Conservation (phyloP, 192 early-diverging fungal genomes). For the Backusella westeae region DNA sequence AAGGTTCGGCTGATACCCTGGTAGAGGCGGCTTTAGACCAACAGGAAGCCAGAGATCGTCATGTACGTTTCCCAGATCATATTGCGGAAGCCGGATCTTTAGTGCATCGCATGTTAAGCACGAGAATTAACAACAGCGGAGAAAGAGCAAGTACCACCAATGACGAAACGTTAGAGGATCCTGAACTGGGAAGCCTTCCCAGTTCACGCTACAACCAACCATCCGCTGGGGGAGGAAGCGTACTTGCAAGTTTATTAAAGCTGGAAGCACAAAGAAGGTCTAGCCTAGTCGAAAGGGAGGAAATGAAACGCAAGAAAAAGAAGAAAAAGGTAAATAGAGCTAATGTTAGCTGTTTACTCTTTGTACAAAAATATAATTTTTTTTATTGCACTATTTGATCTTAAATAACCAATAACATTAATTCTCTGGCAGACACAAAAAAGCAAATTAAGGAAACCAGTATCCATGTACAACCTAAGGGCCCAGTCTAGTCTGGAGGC, state of each 20-base stretch:
- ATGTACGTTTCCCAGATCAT: conserved; percentile 31
- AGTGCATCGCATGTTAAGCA: conserved; percentile 27
- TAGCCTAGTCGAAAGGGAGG: background rate
- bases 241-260: conserved; percentile 31
- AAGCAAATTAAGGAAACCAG: conserved; percentile 5
- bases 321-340: conserved; percentile 14
- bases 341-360: background rate
- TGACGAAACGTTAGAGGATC: conserved; percentile 8
- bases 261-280: conserved; percentile 26
- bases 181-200: background rate
- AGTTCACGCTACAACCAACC: background rate
- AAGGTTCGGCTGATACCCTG: conserved; percentile 18
- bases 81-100: conserved; percentile 31
- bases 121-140: background rate
- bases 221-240: conserved; percentile 20
- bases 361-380: background rate
- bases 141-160: background rate
- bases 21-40: conserved; percentile 31
- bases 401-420: background rate
- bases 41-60: conserved; percentile 24
- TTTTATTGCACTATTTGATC: background rate
- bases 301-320: background rate
- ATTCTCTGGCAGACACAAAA: background rate
- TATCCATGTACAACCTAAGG: conserved; percentile 10
- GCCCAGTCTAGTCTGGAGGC: conserved; percentile 7